A percentile compares a stretch with the other conserved stretches of the same genome.
phyloP scores from a whole-genome alignment of 805 yeast species.

The Pichia phayaonensis region DNA sequence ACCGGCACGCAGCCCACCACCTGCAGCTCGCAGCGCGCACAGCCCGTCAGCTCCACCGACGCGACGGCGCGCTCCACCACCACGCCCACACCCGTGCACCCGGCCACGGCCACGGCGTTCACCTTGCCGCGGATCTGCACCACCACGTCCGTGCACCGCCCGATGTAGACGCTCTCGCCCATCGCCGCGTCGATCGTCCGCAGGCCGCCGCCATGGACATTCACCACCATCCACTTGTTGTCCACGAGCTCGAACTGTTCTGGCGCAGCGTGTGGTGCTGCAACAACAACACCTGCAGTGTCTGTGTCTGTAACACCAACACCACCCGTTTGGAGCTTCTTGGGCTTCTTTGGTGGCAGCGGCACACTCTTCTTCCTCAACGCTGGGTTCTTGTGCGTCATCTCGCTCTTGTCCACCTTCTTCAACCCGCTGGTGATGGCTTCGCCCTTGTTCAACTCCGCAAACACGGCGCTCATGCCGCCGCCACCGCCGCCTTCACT shows the following conservation, averaged over 20 bases:
- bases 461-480: slow-evolving; percentile 85
- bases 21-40: slow-evolving; percentile 75
- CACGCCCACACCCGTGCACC: slow-evolving; percentile 64
- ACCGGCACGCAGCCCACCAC: slow-evolving; percentile 76
- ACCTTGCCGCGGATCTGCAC: slow-evolving; percentile 86
- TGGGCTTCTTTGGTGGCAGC: slow-evolving; percentile 78
- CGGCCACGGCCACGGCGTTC: slow-evolving; percentile 75
- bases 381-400: slow-evolving; percentile 88
- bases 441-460: slow-evolving; percentile 84
- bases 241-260: slow-evolving; percentile 68
- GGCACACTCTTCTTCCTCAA: slow-evolving; percentile 63
- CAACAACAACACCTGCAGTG: too few species aligned
- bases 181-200: slow-evolving; percentile 69
- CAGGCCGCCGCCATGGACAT: slow-evolving; percentile 50
- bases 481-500: slow-evolving; percentile 2
- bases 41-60: slow-evolving; percentile 82
- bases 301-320: too few species aligned
- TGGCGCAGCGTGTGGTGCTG: not conserved
- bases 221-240: slow-evolving; percentile 84
- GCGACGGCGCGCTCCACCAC: slow-evolving; percentile 81
- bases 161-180: slow-evolving; percentile 85
- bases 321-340: slow-evolving; percentile 24
- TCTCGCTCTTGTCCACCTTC: slow-evolving; percentile 87
- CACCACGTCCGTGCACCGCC: slow-evolving; percentile 66
- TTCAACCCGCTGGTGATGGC: slow-evolving; percentile 76